Conservation (phyloP, 257 asterid genomes). For the Capsicum baccatum region DNA sequence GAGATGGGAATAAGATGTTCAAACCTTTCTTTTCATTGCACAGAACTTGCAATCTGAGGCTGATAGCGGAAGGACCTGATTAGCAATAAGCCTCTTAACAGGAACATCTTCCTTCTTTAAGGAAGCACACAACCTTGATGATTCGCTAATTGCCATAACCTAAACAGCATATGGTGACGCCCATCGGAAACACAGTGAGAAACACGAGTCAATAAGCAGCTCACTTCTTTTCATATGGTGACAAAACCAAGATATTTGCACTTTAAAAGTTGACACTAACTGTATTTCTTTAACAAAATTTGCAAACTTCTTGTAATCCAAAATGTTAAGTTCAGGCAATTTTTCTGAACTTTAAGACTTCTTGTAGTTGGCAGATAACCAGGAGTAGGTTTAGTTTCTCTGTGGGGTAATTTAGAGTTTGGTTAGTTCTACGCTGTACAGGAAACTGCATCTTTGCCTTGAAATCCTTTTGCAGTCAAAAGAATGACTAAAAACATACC, state of each 20-base stretch:
- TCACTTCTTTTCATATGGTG: constrained; percentile 17
- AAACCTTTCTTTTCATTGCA: constrained; percentile 88
- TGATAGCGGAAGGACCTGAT: constrained; percentile 90
- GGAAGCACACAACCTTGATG: constrained; percentile 91
- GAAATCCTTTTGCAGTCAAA: not conserved
- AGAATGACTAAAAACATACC: not conserved
- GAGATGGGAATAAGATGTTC: constrained; percentile 9
- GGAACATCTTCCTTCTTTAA: constrained; percentile 89
- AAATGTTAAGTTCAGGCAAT: not conserved
- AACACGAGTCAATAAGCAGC: constrained; percentile 13
- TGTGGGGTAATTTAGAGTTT: not conserved
- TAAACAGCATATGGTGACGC: constrained; percentile 32
- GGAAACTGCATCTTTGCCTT: constrained; percentile 18
- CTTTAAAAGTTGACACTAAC: not conserved
- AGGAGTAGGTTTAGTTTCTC: constrained; percentile 1
- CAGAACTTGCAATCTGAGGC: constrained; percentile 97
- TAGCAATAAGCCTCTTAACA: constrained; percentile 86
- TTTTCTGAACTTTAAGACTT: not conserved
- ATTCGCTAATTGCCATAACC: constrained; percentile 99
- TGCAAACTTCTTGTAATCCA: not conserved
- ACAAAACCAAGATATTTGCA: constrained; percentile 13
- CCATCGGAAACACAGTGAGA: not conserved
- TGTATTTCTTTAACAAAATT: constrained; percentile 21
- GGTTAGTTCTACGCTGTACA: constrained; percentile 5
- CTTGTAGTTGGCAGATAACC: not conserved